These are phyloP conservation scores for Trichophyton mentagrophytes DNA, from an alignment of 2,329 filamentous ascomycete genomes.

Conservation along the genomic window DNA sequence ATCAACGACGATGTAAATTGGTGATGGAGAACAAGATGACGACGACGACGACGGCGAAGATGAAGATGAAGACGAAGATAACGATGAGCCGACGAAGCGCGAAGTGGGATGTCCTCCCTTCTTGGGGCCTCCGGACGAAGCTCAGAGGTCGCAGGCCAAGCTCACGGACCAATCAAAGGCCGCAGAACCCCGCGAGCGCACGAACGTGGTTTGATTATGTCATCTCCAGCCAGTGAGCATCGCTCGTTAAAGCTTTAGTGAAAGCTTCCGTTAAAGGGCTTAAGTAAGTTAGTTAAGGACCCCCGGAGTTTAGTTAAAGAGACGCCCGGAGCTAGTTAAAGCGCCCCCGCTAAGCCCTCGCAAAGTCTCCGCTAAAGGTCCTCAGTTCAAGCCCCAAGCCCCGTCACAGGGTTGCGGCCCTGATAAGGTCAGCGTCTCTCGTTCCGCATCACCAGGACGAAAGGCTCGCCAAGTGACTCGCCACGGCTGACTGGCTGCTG, in stretches of 20 bases:
- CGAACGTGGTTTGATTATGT: neutral
- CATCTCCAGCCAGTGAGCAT: neutral
- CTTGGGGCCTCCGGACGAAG: neutral
- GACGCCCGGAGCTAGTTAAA: neutral
- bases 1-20: neutral
- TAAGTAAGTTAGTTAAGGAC: neutral
- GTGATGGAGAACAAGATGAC: neutral
- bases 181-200: conserved; percentile 17
- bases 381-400: neutral
- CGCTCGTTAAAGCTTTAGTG: neutral
- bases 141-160: neutral
- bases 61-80: neutral
- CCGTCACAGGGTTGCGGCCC: too few relatives aligned
- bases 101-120: neutral
- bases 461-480: neutral
- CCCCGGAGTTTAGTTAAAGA: neutral
- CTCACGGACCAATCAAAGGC: conserved; percentile 24
- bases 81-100: neutral
- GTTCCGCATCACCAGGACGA: neutral
- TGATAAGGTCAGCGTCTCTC: too few relatives aligned
- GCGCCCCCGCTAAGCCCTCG: neutral
- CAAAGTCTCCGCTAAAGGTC: neutral
- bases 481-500: neutral
- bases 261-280: neutral
- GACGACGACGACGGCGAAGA: neutral